Evolutionary conservation across 352 stramenopile species (phyloP).

Genomic region (Phytophthora cryptogea): DNA sequence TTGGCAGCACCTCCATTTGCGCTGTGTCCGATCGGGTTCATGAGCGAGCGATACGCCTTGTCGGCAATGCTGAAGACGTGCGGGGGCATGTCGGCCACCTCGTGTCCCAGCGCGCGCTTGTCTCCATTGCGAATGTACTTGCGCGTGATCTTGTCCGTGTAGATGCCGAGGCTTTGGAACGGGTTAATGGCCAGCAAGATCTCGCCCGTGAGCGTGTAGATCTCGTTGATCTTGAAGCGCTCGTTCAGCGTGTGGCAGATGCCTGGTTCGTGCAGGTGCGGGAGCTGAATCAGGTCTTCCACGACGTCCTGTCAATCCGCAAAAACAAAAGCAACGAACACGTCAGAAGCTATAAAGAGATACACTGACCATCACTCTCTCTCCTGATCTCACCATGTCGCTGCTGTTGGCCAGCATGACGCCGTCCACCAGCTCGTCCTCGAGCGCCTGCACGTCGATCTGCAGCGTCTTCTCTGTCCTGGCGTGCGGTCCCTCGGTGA

Average conservation of each 20-base stretch:
- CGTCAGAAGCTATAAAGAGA: constrained; percentile 5
- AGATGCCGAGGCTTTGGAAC: constrained; percentile 89
- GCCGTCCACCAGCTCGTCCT: constrained; percentile 61
- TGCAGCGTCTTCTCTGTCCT: constrained; percentile 50
- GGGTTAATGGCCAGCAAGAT: constrained; percentile 89
- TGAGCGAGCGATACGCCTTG: constrained; percentile 86
- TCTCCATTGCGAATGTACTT: constrained; percentile 88
- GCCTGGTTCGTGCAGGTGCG: constrained; percentile 93
- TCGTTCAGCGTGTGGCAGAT: constrained; percentile 94
- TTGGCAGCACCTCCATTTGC: constrained; percentile 51
- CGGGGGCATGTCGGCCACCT: constrained; percentile 81
- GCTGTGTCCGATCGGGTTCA: constrained; percentile 50
- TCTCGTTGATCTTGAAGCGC: constrained; percentile 93
- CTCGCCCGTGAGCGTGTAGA: constrained; percentile 92
- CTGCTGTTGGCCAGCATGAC: constrained; percentile 81
- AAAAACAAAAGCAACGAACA: constrained; percentile 2
- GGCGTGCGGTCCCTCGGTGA: constrained; percentile 54
- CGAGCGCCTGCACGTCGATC: constrained; percentile 66
- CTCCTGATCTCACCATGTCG: constrained; percentile 65
- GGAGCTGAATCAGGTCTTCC: constrained; percentile 93
- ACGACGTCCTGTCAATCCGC: constrained; percentile 60
- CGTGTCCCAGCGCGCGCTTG: constrained; percentile 65
- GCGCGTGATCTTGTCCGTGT: constrained; percentile 86
- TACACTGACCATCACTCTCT: constrained; percentile 17
- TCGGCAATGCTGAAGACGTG: constrained; percentile 93